Evolutionary conservation across 305 asterid species (phyloP).

Genomic region (Euphrasia arctica): DNA sequence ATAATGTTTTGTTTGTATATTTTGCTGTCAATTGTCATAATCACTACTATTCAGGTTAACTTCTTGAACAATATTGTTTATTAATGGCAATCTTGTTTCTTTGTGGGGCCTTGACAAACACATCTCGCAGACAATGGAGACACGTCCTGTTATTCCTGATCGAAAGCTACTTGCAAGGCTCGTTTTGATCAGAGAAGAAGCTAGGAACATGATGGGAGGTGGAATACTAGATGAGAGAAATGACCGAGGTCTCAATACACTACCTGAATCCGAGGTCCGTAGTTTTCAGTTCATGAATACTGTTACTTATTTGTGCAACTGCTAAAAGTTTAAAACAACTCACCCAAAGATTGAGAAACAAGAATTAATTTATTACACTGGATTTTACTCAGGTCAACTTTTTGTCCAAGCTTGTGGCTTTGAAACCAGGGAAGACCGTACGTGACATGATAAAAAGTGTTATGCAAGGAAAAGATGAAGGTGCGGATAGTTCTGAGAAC

Average conservation of each 20-base stretch:
- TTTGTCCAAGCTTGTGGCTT: conserved; percentile 75
- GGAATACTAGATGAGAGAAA: conserved; percentile 94
- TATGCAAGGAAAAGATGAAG: conserved; percentile 89
- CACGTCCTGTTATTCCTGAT: conserved; percentile 75
- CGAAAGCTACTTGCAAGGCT: conserved; percentile 94
- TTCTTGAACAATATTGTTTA: conserved; percentile 6
- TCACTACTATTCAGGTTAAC: conserved; percentile 11
- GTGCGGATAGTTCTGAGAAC: conserved; percentile 47
- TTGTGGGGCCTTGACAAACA: conserved; percentile 20
- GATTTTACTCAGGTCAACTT: conserved; percentile 72
- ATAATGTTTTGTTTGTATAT: too few relatives aligned
- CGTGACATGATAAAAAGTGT: conserved; percentile 79
- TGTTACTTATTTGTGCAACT: conserved; percentile 3
- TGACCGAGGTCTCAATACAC: conserved; percentile 76
- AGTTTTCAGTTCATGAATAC: conserved; percentile 20
- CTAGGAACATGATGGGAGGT: conserved; percentile 97
- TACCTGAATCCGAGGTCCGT: conserved; percentile 89
- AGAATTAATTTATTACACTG: conserved; percentile 4
- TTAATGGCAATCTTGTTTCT: conserved; percentile 18
- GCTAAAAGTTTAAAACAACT: neutral
- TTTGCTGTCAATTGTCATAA: neutral
- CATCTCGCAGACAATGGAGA: conserved; percentile 73
- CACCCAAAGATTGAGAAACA: too few relatives aligned
- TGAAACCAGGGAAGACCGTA: conserved; percentile 76
- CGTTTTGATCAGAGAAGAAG: conserved; percentile 94